Base-by-base conservation (phyloP, 148 eudicot species). In the Vaccinium vitisidaea region DNA sequence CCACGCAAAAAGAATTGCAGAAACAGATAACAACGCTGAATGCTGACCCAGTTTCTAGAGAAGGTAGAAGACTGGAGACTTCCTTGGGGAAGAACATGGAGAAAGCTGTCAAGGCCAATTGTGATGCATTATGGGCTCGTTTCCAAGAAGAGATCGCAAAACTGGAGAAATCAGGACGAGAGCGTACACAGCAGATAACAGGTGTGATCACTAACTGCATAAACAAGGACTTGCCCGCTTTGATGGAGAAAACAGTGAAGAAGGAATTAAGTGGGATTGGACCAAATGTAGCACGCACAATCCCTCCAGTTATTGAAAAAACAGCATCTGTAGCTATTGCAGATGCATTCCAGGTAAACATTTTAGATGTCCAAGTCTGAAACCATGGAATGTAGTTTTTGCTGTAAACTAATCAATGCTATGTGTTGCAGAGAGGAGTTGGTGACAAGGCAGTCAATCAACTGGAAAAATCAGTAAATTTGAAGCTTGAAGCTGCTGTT, bases 41-140 rank as follows among this genome's bases (percentile, higher is more conserved):
- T 79, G 88, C 91, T 83, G 91, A 79, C 32, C 92, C 94, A 32
- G 86, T 94, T 84, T 90, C 91, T 58, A 97, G 93, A 92, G 99
- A 97, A 90, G 93, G 94, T 32, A 92, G 80, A 90, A 93, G 98
- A 87, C 88, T 93, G 21, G 98, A 95, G 89, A 92, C 92, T 70
- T 90, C 94, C 89, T 75, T 94, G 23, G 96, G 94, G 83, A 85
- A 88, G 80, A 88, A 85, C 88, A 90, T 93, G 88, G 99, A 97
- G 88, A 97, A 95, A 89, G 85, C 87, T 86, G 84, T 82, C 32
- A 95, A 94, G 91, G 93, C 98, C 80, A 95, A 94, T 89, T 54
- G 82, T 77, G 98, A 97, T 90, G 98, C 98, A 87, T 83, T 95
- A 58, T 94, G 98, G 96, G 98, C 96, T 83, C 98, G 94, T 71